Base-by-base conservation (phyloP, 306 rosid genomes). In the Erythrophleum fordii region DNA sequence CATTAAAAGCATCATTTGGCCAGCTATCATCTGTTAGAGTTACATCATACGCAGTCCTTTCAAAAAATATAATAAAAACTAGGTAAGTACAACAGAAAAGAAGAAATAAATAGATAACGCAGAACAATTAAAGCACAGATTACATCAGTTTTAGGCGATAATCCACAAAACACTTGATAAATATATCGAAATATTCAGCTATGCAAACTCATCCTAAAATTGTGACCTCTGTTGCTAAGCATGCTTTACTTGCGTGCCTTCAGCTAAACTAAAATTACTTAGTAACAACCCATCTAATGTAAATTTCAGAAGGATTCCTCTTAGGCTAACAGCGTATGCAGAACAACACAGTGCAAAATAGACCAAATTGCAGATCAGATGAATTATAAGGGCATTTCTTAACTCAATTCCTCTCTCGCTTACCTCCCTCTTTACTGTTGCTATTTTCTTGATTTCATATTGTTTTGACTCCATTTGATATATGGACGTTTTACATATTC, bases 41-140 rank as follows among this genome's bases (percentile, higher is more conserved):
- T 42, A 93, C 92, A 76, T 95, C 99, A 74, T 95, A 95, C 7
- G 97, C 97, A 5, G 98, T 89, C 87, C 99, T 95, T 89, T 64
- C 45, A 81, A 77, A 53, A 20, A 60, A 55, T 25, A 31, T 34
- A 80, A 18, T 23, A 75, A 60, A 41, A 22, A 67, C 55, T 67
- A 18, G 53, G 75, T 61, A 52, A 74, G 80, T 35, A 35, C 23
- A 56, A 26, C 44, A n/a, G 31, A 37, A 28, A 51, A 64, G 20
- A 4, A 53, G 45, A 49, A 70, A 39, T 10, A 75, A 31, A 64
- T 29, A 17, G 16, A 69, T 55, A 69, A 72, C 37, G 51, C 11
- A 72, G 66, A 31, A 51, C 29, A 61, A 66, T 20, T 13, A 44
- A 55, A 77, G 55, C 34, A 11, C 45, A 34, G 20, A 59, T 17